Conservation (phyloP, 2,329 filamentous ascomycete genomes). For the Alternaria ethzedia region DNA sequence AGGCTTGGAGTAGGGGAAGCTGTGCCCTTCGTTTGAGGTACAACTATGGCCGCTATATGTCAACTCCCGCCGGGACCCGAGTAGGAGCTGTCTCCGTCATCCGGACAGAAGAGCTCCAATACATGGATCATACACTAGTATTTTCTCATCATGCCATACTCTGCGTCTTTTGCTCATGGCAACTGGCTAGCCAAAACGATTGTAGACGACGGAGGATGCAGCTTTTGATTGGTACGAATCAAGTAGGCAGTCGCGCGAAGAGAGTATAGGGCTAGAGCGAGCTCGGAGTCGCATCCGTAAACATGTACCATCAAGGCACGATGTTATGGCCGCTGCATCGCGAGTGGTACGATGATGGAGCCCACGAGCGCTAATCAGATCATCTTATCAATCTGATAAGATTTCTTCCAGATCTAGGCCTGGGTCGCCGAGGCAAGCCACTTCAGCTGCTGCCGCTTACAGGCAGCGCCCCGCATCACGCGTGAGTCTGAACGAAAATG, state of each 20-base stretch:
- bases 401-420: constrained; percentile 10
- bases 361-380: constrained; percentile 16
- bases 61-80: background rate
- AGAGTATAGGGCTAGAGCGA: background rate
- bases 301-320: background rate
- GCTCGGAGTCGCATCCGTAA: background rate
- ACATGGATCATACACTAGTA: background rate
- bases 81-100: background rate
- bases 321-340: background rate
- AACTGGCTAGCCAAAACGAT: background rate
- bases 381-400: constrained; percentile 40
- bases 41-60: background rate
- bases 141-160: background rate
- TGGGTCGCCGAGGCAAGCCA: constrained; percentile 14
- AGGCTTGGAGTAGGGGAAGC: background rate
- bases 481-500: background rate
- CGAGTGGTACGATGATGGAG: background rate
- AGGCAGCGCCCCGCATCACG: background rate
- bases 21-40: background rate
- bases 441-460: constrained; percentile 12
- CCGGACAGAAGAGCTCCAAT: background rate
- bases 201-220: background rate
- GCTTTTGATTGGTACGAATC: background rate
- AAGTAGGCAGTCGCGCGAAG: background rate
- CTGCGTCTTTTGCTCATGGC: background rate